Base-by-base conservation (phyloP, 345 rosid genomes). In the Citrus australasica region DNA sequence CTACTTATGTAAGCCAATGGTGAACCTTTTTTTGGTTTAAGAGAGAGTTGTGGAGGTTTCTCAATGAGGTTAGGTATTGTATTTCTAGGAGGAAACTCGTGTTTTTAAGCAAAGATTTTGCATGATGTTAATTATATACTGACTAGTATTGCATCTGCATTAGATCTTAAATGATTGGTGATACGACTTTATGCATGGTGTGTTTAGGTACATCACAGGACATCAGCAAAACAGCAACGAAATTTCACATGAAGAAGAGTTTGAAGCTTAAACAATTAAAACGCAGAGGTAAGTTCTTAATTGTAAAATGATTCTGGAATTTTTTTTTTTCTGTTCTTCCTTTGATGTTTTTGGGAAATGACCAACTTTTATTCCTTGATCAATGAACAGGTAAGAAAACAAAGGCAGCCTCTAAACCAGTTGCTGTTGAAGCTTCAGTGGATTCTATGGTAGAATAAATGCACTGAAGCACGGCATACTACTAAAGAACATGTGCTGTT, bases 371-470 rank as follows among this genome's bases (percentile, higher is more conserved):
- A 2, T 67, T 51, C 0, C 42, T 70, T 19, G 73, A 53, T 37
- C 35, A 65, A 73, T 83, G 51, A 22, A 67, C 62, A 83, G 89
- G 89, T 51, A 73, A 78, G 74, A 84, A 73, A 71, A 61, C 46
- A 14, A 76, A 81, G 7, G 70, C 67, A 19, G 71, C 76, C 74
- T 71, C 85, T 11, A 83, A 85, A 75, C 77, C 83, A 40, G 80
- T 83, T 8, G 55, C 76, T 69, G 82, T 33, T 4, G 76, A 74
- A 58, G 78, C 80, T 80, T 72, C 81, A 4, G 80, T 55, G 27
- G 89, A 87, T 76, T 67, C 86, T 67, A 90, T 90, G 94, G 79
- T 82, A 40, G 92, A 90, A 76, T 89, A 74, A 76, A 38, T 32
- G 1, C 17, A 33, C 35, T 42, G 21, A 60, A 13, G 3, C 4